Conservation (phyloP, 768 basidiomycete genomes). For the Jaapia argillacea region DNA sequence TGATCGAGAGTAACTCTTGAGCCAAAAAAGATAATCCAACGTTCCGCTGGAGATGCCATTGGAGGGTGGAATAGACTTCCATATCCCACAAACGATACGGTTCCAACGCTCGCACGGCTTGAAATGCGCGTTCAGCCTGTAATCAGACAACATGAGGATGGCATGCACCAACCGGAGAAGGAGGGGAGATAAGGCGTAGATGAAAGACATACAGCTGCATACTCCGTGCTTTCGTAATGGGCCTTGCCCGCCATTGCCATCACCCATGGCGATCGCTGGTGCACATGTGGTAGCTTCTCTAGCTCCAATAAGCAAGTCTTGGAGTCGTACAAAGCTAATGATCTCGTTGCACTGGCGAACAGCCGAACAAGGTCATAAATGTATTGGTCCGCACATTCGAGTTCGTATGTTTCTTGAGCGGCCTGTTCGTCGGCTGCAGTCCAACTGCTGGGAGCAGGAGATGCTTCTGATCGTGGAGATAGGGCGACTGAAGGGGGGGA, state of each 20-base stretch:
- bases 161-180: neutral
- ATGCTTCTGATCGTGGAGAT: constrained; percentile 56
- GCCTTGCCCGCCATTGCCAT: constrained; percentile 79
- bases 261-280: constrained; percentile 70
- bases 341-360: constrained; percentile 74
- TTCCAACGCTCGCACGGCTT: constrained; percentile 67
- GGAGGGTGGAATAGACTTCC: constrained; percentile 92
- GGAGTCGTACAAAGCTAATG: constrained; percentile 69
- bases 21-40: constrained; percentile 86
- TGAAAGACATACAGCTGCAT: constrained; percentile 59
- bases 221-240: constrained; percentile 86
- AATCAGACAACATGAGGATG: constrained; percentile 1
- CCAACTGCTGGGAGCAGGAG: constrained; percentile 52
- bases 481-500: constrained; percentile 50
- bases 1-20: constrained; percentile 81
- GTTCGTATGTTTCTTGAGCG: constrained; percentile 62
- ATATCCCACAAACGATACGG: constrained; percentile 89
- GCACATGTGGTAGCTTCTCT: constrained; percentile 60
- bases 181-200: neutral
- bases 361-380: constrained; percentile 72
- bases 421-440: constrained; percentile 59
- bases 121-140: constrained; percentile 88
- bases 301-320: constrained; percentile 66
- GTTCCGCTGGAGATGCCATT: constrained; percentile 88
- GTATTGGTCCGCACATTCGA: constrained; percentile 71